Percentiles rank a stretch among this genome's conserved stretches.
Evolutionary conservation across 1,139 yeast species (phyloP).

Genomic region (Fermentozyma sake): DNA sequence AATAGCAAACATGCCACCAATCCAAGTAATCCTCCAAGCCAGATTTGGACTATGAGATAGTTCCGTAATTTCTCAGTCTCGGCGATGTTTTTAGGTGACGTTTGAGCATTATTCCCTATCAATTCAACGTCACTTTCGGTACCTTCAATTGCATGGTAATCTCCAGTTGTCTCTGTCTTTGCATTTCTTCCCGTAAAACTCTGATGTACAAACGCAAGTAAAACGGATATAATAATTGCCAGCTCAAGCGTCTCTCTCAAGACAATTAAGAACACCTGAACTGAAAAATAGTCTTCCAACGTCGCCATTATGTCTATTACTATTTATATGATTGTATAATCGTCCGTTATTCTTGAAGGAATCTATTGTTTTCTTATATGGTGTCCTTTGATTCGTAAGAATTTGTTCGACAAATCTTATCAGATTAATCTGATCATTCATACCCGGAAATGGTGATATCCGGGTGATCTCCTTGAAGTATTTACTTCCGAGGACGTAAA

Average conservation of each 20-base stretch:
- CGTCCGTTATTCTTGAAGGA: too few species aligned
- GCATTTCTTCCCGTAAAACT: conserved; percentile 21
- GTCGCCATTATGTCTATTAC: conserved; percentile 12
- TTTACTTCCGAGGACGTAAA: too few species aligned
- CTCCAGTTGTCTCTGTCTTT: too few species aligned
- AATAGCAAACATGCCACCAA: conserved; percentile 32
- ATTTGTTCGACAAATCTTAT: too few species aligned
- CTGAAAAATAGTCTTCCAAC: conserved; percentile 36
- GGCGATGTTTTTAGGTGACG: neutral
- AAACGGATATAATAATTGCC: conserved; percentile 43
- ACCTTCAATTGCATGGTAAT: too few species aligned
- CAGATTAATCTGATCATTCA: too few species aligned
- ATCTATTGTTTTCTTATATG: too few species aligned
- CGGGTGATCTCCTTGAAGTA: too few species aligned
- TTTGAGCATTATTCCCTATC: neutral
- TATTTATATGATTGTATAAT: too few species aligned
- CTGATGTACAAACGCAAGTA: conserved; percentile 39
- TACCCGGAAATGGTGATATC: too few species aligned
- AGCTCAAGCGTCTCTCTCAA: conserved; percentile 43
- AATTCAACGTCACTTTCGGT: neutral
- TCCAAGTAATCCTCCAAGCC: conserved; percentile 42
- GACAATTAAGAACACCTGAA: conserved; percentile 43
- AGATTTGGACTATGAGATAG: conserved; percentile 31
- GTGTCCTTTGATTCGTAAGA: too few species aligned
- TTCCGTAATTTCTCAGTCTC: conserved; percentile 9